These are phyloP conservation scores for Paraurostyla sp. DNA, from an alignment of 73 alveolate species.

Conservation along the genomic window DNA sequence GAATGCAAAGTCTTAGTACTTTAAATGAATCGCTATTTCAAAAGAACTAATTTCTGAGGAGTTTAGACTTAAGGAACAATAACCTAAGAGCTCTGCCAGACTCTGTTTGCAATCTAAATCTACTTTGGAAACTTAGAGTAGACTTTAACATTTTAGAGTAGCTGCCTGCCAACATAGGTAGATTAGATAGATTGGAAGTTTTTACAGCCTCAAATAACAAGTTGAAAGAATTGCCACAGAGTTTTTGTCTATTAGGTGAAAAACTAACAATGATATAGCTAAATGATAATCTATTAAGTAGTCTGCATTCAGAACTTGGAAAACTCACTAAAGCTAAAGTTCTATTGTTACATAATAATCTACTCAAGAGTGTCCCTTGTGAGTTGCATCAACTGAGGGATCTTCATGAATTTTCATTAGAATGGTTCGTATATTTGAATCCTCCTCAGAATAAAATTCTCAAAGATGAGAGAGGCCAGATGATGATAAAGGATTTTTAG, in stretches of 20 bases:
- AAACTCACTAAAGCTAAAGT: constrained; percentile 43
- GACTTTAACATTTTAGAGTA: constrained; percentile 23
- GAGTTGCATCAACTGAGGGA: constrained; percentile 5
- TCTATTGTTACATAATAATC: constrained; percentile 48
- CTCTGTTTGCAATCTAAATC: constrained; percentile 11
- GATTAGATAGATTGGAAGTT: constrained; percentile 31
- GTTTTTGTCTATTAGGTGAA: not conserved
- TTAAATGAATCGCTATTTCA: constrained; percentile 2
- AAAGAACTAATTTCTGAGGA: constrained; percentile 49
- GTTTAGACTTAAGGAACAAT: constrained; percentile 54
- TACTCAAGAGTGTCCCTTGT: constrained; percentile 41
- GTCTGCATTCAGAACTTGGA: constrained; percentile 40
- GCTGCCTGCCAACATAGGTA: constrained; percentile 40
- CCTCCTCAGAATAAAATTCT: constrained; percentile 64
- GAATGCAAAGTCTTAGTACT: constrained; percentile 1
- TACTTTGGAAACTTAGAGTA: constrained; percentile 50
- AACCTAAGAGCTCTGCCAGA: constrained; percentile 37
- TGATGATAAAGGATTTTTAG: constrained; percentile 48
- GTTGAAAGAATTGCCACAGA: not conserved
- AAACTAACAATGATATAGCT: constrained; percentile 38
- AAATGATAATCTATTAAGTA: constrained; percentile 50
- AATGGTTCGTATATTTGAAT: constrained; percentile 61
- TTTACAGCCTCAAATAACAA: constrained; percentile 28
- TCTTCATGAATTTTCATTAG: constrained; percentile 63
- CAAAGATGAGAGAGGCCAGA: constrained; percentile 37